These are phyloP conservation scores for Talaromyces sp. DNA, from an alignment of 2,329 filamentous ascomycete genomes.

Conservation along the genomic window DNA sequence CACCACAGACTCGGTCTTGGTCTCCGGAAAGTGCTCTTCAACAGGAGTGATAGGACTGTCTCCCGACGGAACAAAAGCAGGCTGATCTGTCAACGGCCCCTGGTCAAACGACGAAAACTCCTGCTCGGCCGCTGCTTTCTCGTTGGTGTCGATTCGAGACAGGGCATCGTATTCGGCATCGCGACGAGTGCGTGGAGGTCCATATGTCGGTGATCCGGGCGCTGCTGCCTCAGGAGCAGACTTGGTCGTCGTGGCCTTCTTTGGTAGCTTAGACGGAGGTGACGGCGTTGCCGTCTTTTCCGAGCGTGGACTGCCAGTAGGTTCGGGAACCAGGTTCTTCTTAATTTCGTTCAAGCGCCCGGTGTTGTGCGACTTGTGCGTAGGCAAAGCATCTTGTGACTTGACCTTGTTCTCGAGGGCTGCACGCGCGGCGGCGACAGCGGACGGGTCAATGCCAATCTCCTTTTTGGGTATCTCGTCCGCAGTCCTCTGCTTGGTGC, in stretches of 20 bases:
- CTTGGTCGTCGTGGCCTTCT: slow-evolving; percentile 14
- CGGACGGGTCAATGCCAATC: slow-evolving; percentile 32
- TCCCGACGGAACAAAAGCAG: slow-evolving; percentile 70
- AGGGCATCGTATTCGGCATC: slow-evolving; percentile 53
- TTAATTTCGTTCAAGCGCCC: slow-evolving; percentile 29
- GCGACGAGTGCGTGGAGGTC: slow-evolving; percentile 44
- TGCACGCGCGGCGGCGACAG: slow-evolving; percentile 43
- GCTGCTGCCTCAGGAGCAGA: slow-evolving; percentile 27
- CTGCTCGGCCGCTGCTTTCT: slow-evolving; percentile 43
- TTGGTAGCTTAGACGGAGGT: slow-evolving; percentile 12
- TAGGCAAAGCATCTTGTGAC: slow-evolving; percentile 26
- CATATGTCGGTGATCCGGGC: slow-evolving; percentile 20
- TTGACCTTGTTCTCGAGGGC: slow-evolving; percentile 40
- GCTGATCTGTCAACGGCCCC: slow-evolving; percentile 80
- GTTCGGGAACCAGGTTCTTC: slow-evolving; percentile 28
- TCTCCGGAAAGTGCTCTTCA: slow-evolving; percentile 35
- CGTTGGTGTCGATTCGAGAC: slow-evolving; percentile 57
- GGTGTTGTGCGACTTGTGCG: slow-evolving; percentile 21
- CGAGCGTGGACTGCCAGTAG: slow-evolving; percentile 6
- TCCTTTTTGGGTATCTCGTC: slow-evolving; percentile 33
- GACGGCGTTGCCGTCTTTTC: slow-evolving; percentile 7
- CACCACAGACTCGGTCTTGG: slow-evolving; percentile 20
- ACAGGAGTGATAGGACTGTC: slow-evolving; percentile 45
- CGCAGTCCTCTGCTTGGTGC: slow-evolving; percentile 34
- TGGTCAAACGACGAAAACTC: slow-evolving; percentile 73